Evolutionary conservation across 257 asterid genomes (phyloP).

Genomic region (Buddleja alternifolia): DNA sequence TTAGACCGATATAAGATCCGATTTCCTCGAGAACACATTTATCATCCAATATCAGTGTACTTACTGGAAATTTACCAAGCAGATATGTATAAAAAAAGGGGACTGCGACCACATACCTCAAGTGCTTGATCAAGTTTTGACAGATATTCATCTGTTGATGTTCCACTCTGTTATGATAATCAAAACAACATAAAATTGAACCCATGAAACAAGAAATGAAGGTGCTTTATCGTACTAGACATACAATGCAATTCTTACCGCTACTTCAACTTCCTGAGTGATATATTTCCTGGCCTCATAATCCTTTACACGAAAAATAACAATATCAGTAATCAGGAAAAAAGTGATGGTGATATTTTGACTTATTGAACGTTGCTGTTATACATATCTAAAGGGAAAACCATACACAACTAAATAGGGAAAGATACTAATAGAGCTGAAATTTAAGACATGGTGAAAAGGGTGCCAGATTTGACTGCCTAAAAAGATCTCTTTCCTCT

Average conservation of each 20-base stretch:
- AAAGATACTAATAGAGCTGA: neutral
- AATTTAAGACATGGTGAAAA: neutral
- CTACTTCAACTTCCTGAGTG: constrained; percentile 82
- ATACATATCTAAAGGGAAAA: constrained; percentile 1
- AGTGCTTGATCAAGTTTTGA: constrained; percentile 78
- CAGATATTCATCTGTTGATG: constrained; percentile 70
- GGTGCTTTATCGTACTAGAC: constrained; percentile 13
- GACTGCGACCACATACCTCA: constrained; percentile 51
- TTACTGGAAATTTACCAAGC: constrained; percentile 5
- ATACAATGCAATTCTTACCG: constrained; percentile 46
- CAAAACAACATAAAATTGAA: constrained; percentile 5
- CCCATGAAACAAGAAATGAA: neutral
- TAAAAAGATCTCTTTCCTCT: constrained; percentile 9
- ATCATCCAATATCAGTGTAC: neutral
- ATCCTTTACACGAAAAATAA: constrained; percentile 50
- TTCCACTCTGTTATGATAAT: constrained; percentile 66
- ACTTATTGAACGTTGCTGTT: constrained; percentile 4
- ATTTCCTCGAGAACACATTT: neutral
- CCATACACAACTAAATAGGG: neutral
- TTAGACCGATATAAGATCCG: constrained; percentile 3
- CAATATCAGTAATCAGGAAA: constrained; percentile 4
- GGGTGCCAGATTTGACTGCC: neutral
- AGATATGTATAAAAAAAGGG: constrained; percentile 3
- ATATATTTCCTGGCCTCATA: constrained; percentile 74
- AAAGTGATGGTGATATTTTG: neutral